Percentiles rank a stretch among this genome's conserved stretches.
Evolutionary conservation across 2,329 filamentous ascomycete genomes (phyloP).

Genomic region (Paramyrothecium roridum): DNA sequence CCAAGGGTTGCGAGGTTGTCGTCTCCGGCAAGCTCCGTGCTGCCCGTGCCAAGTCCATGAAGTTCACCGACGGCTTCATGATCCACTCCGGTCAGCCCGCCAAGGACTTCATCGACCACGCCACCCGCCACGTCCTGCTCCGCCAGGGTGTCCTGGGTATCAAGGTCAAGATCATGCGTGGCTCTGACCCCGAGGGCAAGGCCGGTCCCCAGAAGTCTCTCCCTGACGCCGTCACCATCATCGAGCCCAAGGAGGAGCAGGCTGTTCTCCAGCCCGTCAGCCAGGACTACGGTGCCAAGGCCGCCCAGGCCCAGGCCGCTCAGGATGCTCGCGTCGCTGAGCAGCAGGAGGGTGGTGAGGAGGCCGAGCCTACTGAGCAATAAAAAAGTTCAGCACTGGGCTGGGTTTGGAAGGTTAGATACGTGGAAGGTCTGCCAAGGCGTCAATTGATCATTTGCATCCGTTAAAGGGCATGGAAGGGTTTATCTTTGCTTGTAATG

Average conservation of each 20-base stretch:
- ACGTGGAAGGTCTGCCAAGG: constrained; percentile 28
- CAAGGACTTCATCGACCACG: constrained; percentile 98
- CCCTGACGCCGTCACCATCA: constrained; percentile 97
- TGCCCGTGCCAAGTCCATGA: constrained; percentile 99
- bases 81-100: constrained; percentile 99
- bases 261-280: constrained; percentile 90
- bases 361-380: constrained; percentile 45
- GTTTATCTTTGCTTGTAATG: constrained; percentile 35
- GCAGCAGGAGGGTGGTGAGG: constrained; percentile 55
- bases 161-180: constrained; percentile 99
- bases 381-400: constrained; percentile 24
- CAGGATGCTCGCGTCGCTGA: constrained; percentile 58
- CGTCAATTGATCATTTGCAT: constrained; percentile 41
- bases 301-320: constrained; percentile 61
- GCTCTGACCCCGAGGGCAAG: constrained; percentile 99
- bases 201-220: constrained; percentile 94
- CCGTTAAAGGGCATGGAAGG: constrained; percentile 33
- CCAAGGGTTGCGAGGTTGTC: constrained; percentile 99
- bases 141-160: constrained; percentile 99
- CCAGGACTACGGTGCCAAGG: constrained; percentile 99
- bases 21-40: constrained; percentile 98
- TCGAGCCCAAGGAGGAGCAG: constrained; percentile 99
- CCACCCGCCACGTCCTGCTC: constrained; percentile 98
- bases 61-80: constrained; percentile 99
- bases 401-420: constrained; percentile 15